Base-by-base conservation (phyloP, 768 basidiomycete genomes). In the Leccinum barrowsii region DNA sequence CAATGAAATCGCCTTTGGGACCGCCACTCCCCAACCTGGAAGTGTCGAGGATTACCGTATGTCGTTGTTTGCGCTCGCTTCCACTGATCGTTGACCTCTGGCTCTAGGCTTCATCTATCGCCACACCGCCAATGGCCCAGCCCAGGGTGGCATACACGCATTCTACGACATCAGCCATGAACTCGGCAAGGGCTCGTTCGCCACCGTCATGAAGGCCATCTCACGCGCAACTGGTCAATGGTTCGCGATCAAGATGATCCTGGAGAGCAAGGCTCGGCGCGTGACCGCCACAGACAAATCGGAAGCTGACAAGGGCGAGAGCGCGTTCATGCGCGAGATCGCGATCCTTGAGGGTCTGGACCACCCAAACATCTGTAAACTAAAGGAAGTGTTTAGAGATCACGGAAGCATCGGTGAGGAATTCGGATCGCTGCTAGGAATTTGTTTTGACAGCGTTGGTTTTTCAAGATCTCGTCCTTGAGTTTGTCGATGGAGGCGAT, bases 181-280 rank as follows among this genome's bases (percentile, higher is more conserved):
- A 70, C 82, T 98, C 3, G 96, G 96, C 54, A 88, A 87, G 64
- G 96, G 96, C 8, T 86, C 92, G 2, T 98, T 97, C 69, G 96
- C 94, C 4, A 88, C 87, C 10, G 96, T 98, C 19, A 82, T 87
- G 76, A 90, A 89, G 70, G 94, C 91, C 1, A 77, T 94, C 48
- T 81, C 85, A 63, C 83, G 85, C 10, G 71, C 74, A 21, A 88
- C 87, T 11, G 92, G 92, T 11, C 75, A 82, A 57, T 85, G 85
- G 80, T 87, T 82, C 61, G 96, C 96, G 0, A 85, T 95, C 72
- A 98, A 98, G 77, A 87, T 93, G 77, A 92, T 95, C 59, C 79
- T 85, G 46, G 77, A 70, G 12, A 75, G 59, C 63, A 76, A 78
- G 77, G 76, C 80, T 57, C 77, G 75, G 57, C 77, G 76, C 35